A percentile compares a stretch with the other conserved stretches of the same genome.
Conservation (phyloP, 2,329 filamentous ascomycete species). For the Trichophyton benhamiae region DNA sequence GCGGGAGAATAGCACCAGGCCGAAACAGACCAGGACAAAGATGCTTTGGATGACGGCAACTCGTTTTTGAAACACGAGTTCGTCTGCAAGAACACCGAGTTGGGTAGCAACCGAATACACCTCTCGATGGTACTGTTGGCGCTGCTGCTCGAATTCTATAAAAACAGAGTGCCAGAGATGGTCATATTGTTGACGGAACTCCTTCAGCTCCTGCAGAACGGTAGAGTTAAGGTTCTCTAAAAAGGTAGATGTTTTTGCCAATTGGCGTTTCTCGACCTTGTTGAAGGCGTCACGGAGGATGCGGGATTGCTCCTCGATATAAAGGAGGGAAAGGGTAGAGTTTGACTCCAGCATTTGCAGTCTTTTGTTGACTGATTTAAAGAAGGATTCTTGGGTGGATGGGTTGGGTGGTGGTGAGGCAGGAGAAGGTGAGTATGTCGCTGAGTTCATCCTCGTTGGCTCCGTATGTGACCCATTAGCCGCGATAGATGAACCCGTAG, state of each 20-base stretch:
- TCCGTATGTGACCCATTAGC: slow-evolving; percentile 1
- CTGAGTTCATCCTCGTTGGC: background rate
- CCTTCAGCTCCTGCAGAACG: slow-evolving; percentile 66
- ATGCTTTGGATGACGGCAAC: slow-evolving; percentile 89
- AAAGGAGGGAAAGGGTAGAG: slow-evolving; percentile 81
- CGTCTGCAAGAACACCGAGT: slow-evolving; percentile 82
- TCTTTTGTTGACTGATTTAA: slow-evolving; percentile 90
- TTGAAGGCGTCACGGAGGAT: slow-evolving; percentile 78
- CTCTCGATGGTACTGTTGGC: slow-evolving; percentile 71
- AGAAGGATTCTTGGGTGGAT: slow-evolving; percentile 92
- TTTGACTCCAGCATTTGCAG: slow-evolving; percentile 85
- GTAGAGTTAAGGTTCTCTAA: slow-evolving; percentile 77
- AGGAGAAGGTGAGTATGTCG: slow-evolving; percentile 27
- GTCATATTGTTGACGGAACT: slow-evolving; percentile 76
- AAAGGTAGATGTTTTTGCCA: slow-evolving; percentile 70
- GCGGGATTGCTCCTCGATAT: slow-evolving; percentile 90
- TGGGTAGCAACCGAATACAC: slow-evolving; percentile 68
- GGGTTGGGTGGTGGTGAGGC: slow-evolving; percentile 46
- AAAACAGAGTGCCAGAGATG: slow-evolving; percentile 95
- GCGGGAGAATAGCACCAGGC: slow-evolving; percentile 65
- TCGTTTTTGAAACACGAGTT: slow-evolving; percentile 70
- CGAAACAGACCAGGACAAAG: slow-evolving; percentile 72
- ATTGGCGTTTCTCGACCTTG: slow-evolving; percentile 75
- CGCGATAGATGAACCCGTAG: background rate
- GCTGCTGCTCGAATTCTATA: slow-evolving; percentile 77